Base-by-base conservation (phyloP, 768 basidiomycete species). In the Trametes coccinea region DNA sequence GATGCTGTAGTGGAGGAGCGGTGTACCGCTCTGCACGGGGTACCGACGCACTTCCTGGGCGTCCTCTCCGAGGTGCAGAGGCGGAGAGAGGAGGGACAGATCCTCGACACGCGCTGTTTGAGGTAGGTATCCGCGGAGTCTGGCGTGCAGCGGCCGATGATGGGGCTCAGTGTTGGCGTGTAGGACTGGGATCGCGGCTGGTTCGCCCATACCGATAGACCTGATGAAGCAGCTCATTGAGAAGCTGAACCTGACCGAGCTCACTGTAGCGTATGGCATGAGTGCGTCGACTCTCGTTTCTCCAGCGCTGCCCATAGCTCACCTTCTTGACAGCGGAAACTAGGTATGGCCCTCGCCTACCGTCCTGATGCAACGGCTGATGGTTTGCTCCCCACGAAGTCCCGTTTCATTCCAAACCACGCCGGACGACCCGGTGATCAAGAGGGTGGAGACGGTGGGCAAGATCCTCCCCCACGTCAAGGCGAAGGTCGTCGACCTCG, bases 211-310 rank as follows among this genome's bases (percentile, higher is more conserved):
- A 37, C 92, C 92, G 5, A 92, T 89, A 41, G 84, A 90, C 51
- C 74, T 93, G 47, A 93, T 93, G 92, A 85, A 79, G 63, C 80
- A 78, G 41, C 78, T 93, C 33, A 90, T 90, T 22, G 71, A 77
- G 22, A 84, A 84, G 66, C 66, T 93, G 58, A 89, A 91, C 66
- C 71, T 93, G 41, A 78, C 69, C 5, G 88, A 91, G 45, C 73
- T 93, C 43, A 92, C 92, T 0, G 87, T 84, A 59, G 90, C 87
- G 10, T 93, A 91, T 72, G 92, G 92, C 59, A 93, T 93, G 92
- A 93, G 92, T 93, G 63, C 61, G 88, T 81, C 30, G 27, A 30
- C 27, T 37, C 57, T 37, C 16, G 2, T 31, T 27, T 5, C 10
- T 16, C 34, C 4, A 11, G 27, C 10, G 17, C 13, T 60, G 41